Percentiles rank a stretch among this genome's conserved stretches.
These are phyloP conservation scores for Fusarium multiceps DNA, from an alignment of 2,329 filamentous ascomycete genomes.

Conservation along the genomic window DNA sequence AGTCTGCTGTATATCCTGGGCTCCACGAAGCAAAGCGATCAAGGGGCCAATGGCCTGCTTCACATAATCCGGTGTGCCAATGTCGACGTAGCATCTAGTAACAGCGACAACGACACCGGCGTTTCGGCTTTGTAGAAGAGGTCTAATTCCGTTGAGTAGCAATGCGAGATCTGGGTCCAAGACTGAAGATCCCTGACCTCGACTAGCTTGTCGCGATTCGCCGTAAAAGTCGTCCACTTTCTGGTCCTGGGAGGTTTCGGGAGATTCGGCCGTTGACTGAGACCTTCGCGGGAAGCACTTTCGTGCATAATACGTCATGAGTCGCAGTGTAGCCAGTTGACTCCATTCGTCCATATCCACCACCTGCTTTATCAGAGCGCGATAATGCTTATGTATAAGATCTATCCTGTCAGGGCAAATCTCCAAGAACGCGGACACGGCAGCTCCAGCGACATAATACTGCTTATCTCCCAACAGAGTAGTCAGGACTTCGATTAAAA, in stretches of 20 bases:
- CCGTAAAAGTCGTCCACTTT: conserved; percentile 84
- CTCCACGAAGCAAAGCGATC: conserved; percentile 83
- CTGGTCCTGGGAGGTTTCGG: conserved; percentile 46
- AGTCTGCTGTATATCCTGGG: conserved; percentile 88
- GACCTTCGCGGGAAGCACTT: conserved; percentile 84
- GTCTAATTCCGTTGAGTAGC: conserved; percentile 80
- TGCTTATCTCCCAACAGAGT: conserved; percentile 88
- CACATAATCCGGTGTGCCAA: conserved; percentile 83
- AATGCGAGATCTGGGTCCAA: conserved; percentile 86
- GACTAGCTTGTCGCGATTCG: conserved; percentile 62
- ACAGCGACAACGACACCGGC: conserved; percentile 92
- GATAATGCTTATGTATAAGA: conserved; percentile 90
- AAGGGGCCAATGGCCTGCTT: conserved; percentile 82
- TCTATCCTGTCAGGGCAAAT: conserved; percentile 89
- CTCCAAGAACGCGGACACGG: conserved; percentile 88
- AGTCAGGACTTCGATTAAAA: conserved; percentile 84
- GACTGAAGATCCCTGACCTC: conserved; percentile 60
- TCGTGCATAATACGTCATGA: conserved; percentile 87
- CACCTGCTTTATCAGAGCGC: conserved; percentile 84
- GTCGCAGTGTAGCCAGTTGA: conserved; percentile 82
- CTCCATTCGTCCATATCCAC: conserved; percentile 99
- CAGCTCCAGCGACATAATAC: conserved; percentile 96
- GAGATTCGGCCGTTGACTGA: conserved; percentile 62
- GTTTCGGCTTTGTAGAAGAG: conserved; percentile 92
- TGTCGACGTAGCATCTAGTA: conserved; percentile 82